These are phyloP conservation scores for Fusarium sacchari DNA, from an alignment of 2,329 filamentous ascomycete species.

Conservation along the genomic window DNA sequence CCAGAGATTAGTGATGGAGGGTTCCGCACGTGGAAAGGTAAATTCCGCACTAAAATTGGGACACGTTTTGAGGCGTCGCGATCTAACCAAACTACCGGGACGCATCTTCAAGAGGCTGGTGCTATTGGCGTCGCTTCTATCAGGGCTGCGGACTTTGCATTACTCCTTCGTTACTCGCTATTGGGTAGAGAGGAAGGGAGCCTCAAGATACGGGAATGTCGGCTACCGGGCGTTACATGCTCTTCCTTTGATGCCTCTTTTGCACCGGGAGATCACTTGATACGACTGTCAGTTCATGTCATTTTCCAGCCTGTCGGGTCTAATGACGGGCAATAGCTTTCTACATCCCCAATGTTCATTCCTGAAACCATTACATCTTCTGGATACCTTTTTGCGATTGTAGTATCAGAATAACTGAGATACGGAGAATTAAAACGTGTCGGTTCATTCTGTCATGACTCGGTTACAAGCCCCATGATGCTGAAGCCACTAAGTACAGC, in stretches of 20 bases:
- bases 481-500: neutral
- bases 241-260: neutral
- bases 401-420: neutral
- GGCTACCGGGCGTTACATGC: neutral
- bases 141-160: neutral
- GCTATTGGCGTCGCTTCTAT: neutral
- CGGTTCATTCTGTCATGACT: neutral
- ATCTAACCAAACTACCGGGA: neutral
- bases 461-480: neutral
- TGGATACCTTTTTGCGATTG: rapidly evolving
- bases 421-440: neutral
- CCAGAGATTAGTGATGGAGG: neutral
- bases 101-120: too few species aligned
- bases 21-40: neutral
- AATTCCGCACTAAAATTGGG: neutral
- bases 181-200: too few species aligned
- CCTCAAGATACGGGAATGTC: neutral
- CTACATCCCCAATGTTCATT: too few species aligned
- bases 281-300: neutral
- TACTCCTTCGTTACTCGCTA: neutral
- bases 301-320: too few species aligned
- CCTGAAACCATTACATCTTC: too few species aligned
- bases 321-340: too few species aligned
- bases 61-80: neutral
- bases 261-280: neutral